phyloP scores from a whole-genome alignment of 2,329 filamentous ascomycete species.

The Alternaria conjuncta region DNA sequence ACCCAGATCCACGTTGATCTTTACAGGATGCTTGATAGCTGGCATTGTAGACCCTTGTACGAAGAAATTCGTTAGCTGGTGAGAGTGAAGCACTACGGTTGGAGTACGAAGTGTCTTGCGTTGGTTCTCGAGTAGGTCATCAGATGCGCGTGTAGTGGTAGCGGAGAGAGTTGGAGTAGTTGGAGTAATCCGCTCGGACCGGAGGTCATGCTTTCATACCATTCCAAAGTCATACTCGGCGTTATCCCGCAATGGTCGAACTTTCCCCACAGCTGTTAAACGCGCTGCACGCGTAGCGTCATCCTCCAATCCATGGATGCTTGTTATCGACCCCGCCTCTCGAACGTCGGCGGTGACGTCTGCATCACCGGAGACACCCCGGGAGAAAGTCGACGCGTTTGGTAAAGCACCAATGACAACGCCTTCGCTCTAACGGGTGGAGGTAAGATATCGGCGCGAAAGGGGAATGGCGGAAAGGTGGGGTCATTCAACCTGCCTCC shows the following conservation, averaged over 20 bases:
- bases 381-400: not conserved
- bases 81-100: not conserved
- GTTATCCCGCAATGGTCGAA: not conserved
- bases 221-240: not conserved
- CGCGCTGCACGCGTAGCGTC: conserved; percentile 17
- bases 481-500: conserved; percentile 2
- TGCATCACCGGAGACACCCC: conserved; percentile 2
- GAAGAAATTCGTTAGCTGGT: not conserved
- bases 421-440: conserved; percentile 6
- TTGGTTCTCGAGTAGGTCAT: not conserved
- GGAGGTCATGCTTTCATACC: not conserved
- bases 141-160: not conserved
- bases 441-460: not conserved
- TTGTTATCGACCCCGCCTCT: conserved; percentile 19
- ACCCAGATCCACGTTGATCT: conserved; percentile 62
- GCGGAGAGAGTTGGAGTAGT: not conserved
- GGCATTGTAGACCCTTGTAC: conserved; percentile 46
- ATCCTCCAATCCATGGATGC: conserved; percentile 6
- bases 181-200: not conserved
- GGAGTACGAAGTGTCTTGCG: not conserved
- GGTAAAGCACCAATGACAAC: conserved; percentile 11
- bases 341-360: conserved; percentile 20
- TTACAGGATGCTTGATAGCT: conserved; percentile 59
- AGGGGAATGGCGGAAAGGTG: conserved; percentile 9
- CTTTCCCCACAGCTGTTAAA: not conserved